Conservation (phyloP, 2,329 filamentous ascomycete genomes). For the Cordyceps tenuipes region DNA sequence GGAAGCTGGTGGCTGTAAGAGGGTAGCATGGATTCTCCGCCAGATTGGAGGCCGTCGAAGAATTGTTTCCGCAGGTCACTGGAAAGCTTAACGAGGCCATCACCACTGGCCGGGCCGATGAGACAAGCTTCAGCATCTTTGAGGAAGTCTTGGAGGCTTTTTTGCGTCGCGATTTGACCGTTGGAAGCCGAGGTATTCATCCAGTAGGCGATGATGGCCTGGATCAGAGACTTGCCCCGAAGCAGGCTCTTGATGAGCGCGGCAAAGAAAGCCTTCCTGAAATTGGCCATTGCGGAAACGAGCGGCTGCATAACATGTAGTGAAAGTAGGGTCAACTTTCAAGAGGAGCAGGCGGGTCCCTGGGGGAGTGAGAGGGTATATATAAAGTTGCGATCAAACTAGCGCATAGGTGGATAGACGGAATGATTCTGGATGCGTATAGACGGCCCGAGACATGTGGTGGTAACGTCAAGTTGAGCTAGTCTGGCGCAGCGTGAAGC, state of each 20-base stretch:
- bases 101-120: conserved; percentile 37
- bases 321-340: background rate
- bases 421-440: conserved; percentile 14
- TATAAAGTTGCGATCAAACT: conserved; percentile 14
- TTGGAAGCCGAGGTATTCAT: conserved; percentile 32
- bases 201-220: conserved; percentile 49
- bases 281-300: conserved; percentile 48
- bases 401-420: conserved; percentile 11
- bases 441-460: conserved; percentile 13
- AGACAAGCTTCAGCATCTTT: conserved; percentile 46
- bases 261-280: conserved; percentile 46
- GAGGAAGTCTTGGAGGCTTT: conserved; percentile 43
- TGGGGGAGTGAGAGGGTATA: conserved; percentile 11
- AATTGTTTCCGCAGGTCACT: conserved; percentile 46
- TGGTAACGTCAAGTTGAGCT: conserved; percentile 13
- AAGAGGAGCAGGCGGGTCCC: conserved; percentile 10
- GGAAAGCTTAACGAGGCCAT: conserved; percentile 39
- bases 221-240: conserved; percentile 50
- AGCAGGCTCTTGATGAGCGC: conserved; percentile 50
- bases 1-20: conserved; percentile 59
- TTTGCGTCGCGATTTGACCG: conserved; percentile 18
- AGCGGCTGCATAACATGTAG: conserved; percentile 39
- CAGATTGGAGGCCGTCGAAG: conserved; percentile 40
- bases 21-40: conserved; percentile 54
- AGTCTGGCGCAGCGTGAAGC: conserved; percentile 1